Evolutionary conservation across 2,329 filamentous ascomycete species (phyloP), one percentile per base, ranked within the genome.

Genomic region (Apiospora hydei): DNA sequence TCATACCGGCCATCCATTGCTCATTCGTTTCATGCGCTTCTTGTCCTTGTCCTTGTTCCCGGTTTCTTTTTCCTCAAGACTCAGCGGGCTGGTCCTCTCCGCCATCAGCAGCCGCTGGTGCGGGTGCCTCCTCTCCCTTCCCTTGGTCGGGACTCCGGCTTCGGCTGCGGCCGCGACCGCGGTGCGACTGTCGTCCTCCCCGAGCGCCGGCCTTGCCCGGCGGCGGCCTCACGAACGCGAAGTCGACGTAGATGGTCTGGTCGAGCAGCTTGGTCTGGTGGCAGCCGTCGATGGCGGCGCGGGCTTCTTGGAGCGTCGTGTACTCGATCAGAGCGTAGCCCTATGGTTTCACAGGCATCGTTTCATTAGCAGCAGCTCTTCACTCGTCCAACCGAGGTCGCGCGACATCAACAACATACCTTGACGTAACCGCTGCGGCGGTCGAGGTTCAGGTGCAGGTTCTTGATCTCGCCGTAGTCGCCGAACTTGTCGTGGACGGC

Each of bases 251-350:
- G 75, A 96, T 88, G 10, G 92, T 94, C 86, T 96, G 93, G 77
- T 96, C 94, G 64, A 96, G 88, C 71, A 96, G 85, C 82, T 95
- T 93, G 57, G 91, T 90, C 74, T 90, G 86, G 81, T 96, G 89
- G n/a, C 92, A 92, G 77, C 91, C 92, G 81, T 94, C 91, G 78
- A 96, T 94, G 64, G 94, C 94, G n/a, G 92, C 92, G 75, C 92
- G 90, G 18, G 94, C 94, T 81, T 96, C 94, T 75, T 91, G 88
- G 53, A 95, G 85, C 0, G 93, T 96, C 1, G 93, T 87, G 82
- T 95, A 96, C 81, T 96, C 94, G 81, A 96, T 95, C 77, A 96
- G 84, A 43, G 92, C 93, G 83, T 96, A 96, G 75, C 94, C 94
- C 93, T 96, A 75, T 51, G 66, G 4, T 21, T 1, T 4, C n/a